Conservation (phyloP, 192 early-diverging fungal species). For the Dispira simplex region DNA sequence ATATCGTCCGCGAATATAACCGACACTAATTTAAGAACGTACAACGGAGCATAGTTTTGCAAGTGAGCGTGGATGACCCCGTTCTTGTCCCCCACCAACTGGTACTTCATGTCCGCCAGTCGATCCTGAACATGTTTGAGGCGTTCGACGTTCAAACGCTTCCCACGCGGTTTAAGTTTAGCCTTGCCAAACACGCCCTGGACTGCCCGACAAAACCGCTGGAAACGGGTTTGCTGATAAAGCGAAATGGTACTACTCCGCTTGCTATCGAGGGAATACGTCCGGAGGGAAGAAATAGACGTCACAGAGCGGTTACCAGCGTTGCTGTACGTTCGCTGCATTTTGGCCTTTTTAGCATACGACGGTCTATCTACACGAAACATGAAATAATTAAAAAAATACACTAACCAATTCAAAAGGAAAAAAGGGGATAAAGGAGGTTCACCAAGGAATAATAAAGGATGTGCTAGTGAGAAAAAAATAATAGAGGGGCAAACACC, state of each 20-base stretch:
- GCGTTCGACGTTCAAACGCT: background rate
- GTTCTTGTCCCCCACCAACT: background rate
- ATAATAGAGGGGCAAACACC: no score
- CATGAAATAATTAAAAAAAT: no score
- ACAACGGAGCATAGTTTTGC: background rate
- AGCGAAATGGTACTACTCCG: background rate
- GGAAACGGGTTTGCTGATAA: background rate
- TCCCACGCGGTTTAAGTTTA: background rate
- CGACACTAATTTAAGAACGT: background rate
- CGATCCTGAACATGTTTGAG: slow-evolving; percentile 2
- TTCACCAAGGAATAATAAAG: no score
- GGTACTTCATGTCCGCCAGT: background rate
- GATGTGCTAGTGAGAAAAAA: no score
- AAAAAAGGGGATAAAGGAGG: no score
- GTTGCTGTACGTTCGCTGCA: background rate
- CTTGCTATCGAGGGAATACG: slow-evolving; percentile 2
- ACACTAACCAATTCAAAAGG: no score
- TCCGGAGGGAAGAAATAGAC: background rate
- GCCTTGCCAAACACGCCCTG: slow-evolving; percentile 8
- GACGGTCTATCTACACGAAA: no score
- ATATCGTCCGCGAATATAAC: slow-evolving; percentile 6
- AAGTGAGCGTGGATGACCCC: background rate
- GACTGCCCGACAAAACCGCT: slow-evolving; percentile 1
- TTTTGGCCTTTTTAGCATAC: no score
- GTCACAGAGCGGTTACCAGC: background rate